These are phyloP conservation scores for Ogataea thermomethanolica DNA, from an alignment of 805 yeast genomes.

Conservation along the genomic window DNA sequence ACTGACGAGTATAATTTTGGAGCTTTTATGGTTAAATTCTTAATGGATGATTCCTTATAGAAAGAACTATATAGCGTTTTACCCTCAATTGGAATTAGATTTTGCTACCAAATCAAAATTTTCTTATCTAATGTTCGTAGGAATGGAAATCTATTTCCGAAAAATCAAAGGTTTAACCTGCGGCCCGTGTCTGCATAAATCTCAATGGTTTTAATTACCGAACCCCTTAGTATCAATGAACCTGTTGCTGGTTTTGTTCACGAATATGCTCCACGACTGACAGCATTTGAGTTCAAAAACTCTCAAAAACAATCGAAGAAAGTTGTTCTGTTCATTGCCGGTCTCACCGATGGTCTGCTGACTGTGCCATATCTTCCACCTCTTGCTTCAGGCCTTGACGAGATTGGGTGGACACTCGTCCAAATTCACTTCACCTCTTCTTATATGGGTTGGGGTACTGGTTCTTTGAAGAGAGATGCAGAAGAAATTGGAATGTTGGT, in stretches of 20 bases:
- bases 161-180: background rate
- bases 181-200: background rate
- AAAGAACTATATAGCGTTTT: background rate
- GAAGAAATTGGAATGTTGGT: conserved; percentile 54
- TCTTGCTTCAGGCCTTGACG: conserved; percentile 42
- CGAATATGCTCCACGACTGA: conserved; percentile 41
- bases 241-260: conserved; percentile 42
- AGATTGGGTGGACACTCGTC: conserved; percentile 52
- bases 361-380: conserved; percentile 64
- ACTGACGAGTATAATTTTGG: conserved; percentile 9
- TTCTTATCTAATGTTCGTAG: no score
- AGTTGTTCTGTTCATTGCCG: conserved; percentile 68
- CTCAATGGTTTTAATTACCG: conserved; percentile 7
- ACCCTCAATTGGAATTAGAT: no score
- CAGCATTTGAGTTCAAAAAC: conserved; percentile 53
- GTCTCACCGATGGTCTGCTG: conserved; percentile 64
- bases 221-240: conserved; percentile 9
- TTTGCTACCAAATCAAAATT: no score
- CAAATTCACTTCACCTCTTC: conserved; percentile 56
- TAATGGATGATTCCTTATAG: conserved; percentile 5
- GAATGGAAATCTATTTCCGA: background rate
- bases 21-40: conserved; percentile 6
- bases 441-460: conserved; percentile 69
- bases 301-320: conserved; percentile 34
- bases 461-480: conserved; percentile 56